These are phyloP conservation scores for Nymphaea colorata DNA, from an alignment of 164 flowering plant genomes.

Conservation along the genomic window DNA sequence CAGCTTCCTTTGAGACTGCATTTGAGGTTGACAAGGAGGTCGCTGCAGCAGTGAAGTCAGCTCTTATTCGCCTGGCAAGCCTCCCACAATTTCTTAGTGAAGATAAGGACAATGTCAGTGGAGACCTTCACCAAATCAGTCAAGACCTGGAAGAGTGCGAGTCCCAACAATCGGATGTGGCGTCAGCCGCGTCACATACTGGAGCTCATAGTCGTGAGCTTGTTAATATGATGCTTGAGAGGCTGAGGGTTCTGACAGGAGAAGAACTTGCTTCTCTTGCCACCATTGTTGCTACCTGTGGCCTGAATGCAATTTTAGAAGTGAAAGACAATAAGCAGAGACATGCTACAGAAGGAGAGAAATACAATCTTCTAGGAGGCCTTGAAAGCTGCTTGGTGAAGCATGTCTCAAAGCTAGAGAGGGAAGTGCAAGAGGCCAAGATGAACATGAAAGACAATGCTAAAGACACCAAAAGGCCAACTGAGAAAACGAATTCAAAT, in stretches of 20 bases:
- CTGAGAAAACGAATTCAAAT: slow-evolving; percentile 2
- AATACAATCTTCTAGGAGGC: slow-evolving; percentile 51
- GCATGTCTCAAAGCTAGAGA: slow-evolving; percentile 74
- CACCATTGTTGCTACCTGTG: slow-evolving; percentile 92
- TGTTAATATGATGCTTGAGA: slow-evolving; percentile 63
- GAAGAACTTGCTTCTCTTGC: slow-evolving; percentile 90
- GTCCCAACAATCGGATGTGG: not conserved
- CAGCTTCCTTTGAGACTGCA: slow-evolving; percentile 82
- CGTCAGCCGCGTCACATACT: not conserved
- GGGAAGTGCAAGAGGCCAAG: slow-evolving; percentile 79
- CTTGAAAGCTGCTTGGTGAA: slow-evolving; percentile 79
- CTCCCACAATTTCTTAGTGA: slow-evolving; percentile 34
- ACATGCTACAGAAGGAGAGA: slow-evolving; percentile 18
- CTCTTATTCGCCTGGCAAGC: slow-evolving; percentile 55
- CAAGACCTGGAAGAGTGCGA: slow-evolving; percentile 66
- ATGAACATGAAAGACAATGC: slow-evolving; percentile 24
- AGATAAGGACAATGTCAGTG: slow-evolving; percentile 37
- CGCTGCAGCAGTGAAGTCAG: slow-evolving; percentile 77
- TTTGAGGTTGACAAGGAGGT: slow-evolving; percentile 92
- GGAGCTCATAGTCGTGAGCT: slow-evolving; percentile 23
- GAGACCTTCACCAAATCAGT: slow-evolving; percentile 49
- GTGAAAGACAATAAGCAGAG: slow-evolving; percentile 30
- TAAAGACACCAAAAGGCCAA: not conserved
- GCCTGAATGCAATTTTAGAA: slow-evolving; percentile 78
- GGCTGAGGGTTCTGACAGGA: slow-evolving; percentile 61